Conservation (phyloP, 257 asterid genomes). For the Prunella vulgaris region DNA sequence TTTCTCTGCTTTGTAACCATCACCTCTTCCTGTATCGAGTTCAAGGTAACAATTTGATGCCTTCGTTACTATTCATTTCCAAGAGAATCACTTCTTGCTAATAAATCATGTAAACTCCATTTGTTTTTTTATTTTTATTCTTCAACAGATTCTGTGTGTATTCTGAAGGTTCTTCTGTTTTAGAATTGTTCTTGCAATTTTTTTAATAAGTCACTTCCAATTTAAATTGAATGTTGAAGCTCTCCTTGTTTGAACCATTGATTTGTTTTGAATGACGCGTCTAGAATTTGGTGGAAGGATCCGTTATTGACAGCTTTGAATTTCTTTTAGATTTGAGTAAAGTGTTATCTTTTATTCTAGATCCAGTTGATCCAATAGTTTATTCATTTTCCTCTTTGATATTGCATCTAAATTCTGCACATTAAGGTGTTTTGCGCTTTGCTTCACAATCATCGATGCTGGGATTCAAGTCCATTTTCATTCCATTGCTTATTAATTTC, state of each 20-base stretch:
- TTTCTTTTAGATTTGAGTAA: background rate
- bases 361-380: background rate
- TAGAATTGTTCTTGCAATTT: background rate
- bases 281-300: background rate
- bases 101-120: background rate
- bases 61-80: background rate
- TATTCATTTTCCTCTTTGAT: background rate
- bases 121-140: background rate
- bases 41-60: background rate
- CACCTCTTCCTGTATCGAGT: background rate
- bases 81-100: background rate
- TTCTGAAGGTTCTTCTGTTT: background rate
- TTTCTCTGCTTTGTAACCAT: background rate
- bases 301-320: background rate
- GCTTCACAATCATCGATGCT: background rate
- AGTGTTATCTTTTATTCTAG: background rate
- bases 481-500: background rate
- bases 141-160: background rate
- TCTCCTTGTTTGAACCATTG: background rate
- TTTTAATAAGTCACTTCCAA: too few species aligned
- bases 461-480: background rate
- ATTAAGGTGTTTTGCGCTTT: background rate
- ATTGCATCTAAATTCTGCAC: background rate
- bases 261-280: background rate
- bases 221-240: too few species aligned